Conservation (phyloP, 2,329 filamentous ascomycete genomes). For the Grosmannia clavigera region DNA sequence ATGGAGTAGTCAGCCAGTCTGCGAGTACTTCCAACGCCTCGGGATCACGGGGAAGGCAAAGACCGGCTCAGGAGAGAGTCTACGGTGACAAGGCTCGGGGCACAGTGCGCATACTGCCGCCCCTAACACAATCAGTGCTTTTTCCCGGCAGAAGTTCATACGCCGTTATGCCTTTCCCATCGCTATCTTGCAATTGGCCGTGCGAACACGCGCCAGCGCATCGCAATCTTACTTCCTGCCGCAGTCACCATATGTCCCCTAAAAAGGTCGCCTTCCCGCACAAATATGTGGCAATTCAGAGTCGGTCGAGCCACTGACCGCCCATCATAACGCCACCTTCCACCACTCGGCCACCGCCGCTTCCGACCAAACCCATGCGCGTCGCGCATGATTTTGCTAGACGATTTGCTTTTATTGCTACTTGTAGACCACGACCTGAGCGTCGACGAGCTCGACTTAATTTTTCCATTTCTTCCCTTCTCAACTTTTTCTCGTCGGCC, state of each 20-base stretch:
- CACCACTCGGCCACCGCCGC: neutral
- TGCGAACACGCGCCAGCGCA: neutral
- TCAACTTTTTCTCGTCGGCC: neutral
- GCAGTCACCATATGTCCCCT: neutral
- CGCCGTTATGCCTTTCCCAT: neutral
- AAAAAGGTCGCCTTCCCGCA: neutral
- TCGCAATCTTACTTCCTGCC: neutral
- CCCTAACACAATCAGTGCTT: neutral
- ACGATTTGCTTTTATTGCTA: neutral
- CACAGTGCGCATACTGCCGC: neutral
- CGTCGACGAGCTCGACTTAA: neutral
- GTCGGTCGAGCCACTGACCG: neutral
- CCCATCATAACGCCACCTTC: slow-evolving; percentile 2
- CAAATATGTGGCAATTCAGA: neutral
- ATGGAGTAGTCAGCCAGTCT: neutral
- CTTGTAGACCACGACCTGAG: no score
- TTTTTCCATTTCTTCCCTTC: neutral
- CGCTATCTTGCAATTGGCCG: neutral
- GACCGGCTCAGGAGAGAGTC: neutral
- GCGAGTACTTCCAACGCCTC: neutral
- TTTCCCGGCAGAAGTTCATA: neutral
- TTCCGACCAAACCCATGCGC: neutral
- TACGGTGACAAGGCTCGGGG: neutral
- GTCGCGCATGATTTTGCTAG: neutral
- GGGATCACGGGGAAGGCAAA: neutral